Base-by-base conservation (phyloP, 176 grass and related monocot species). In the Aegilops umbellulata region DNA sequence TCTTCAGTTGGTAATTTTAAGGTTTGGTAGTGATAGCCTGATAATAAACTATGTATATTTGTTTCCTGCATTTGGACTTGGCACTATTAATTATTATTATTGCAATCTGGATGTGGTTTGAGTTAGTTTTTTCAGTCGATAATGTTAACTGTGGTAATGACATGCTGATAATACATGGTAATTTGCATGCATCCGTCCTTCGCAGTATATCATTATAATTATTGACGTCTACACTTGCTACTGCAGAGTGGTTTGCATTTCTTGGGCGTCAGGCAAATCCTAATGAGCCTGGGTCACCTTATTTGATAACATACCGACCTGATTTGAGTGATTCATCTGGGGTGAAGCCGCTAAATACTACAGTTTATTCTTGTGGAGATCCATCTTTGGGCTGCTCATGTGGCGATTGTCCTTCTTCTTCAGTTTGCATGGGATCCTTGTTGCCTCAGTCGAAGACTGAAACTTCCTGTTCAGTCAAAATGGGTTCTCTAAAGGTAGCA, bases 281-380 rank as follows among this genome's bases (percentile, higher is more conserved):
- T 80, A 87, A 78, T 86, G 71, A 58, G 74, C 88, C 84, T 60
- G 97, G 97, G 14, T 99, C 97, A 89, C 94, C 97, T 70, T 94
- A 91, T 88, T 82, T 70, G 25, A 96, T 99, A 90, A 84, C 87
- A 82, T 99, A 84, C 57, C 79, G 83, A 92, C 86, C 90, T 60
- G 88, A 96, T 80, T 83, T 76, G 77, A 82, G 79, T 80, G 80
- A 90, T 74, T 88, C 86, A 58, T 85, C 88, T 89, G 82, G 80
- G 67, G 80, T 94, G 85, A 96, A 87, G 82, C 94, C 97, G 66
- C 85, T 99, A 77, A 99, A 99, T 85, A 82, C 82, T 76, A 96
- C 97, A 65, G 79, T 89, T 80, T 99, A 99, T 95, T 94, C 97
- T 80, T 99, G 97, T 78, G 94, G 90, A 29, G 97, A 99, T 76